A percentile compares a stretch with the other conserved stretches of the same genome.
Conservation (phyloP, 257 asterid genomes). For the Gynochthodes officinalis region DNA sequence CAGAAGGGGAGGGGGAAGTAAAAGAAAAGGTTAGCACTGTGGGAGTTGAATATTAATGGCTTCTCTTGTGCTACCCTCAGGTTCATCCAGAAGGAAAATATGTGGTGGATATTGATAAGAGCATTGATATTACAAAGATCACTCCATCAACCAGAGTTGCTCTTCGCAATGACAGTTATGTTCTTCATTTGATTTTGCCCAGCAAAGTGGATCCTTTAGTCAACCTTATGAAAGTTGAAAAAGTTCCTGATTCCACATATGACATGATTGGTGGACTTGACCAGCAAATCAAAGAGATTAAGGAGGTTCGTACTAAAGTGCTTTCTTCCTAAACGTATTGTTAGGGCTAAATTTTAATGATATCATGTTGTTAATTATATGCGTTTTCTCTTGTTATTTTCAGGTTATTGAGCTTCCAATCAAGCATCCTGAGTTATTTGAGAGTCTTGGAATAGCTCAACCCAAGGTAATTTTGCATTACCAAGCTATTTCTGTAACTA, state of each 20-base stretch:
- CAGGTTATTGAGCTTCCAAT: constrained; percentile 77
- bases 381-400: neutral
- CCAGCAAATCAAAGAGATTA: constrained; percentile 94
- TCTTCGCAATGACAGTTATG: constrained; percentile 90
- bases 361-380: neutral
- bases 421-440: constrained; percentile 71
- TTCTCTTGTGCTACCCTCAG: constrained; percentile 29
- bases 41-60: neutral
- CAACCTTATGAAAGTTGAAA: constrained; percentile 97
- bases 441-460: constrained; percentile 79
- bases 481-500: constrained; percentile 3
- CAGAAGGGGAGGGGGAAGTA: neutral
- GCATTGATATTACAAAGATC: constrained; percentile 83
- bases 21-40: neutral
- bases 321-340: neutral
- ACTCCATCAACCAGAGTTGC: constrained; percentile 97
- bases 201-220: constrained; percentile 94
- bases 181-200: constrained; percentile 85
- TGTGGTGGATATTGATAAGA: constrained; percentile 86
- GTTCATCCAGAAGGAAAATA: constrained; percentile 94
- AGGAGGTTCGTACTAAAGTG: constrained; percentile 55
- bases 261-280: constrained; percentile 99
- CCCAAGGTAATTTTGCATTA: constrained; percentile 53
- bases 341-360: neutral
- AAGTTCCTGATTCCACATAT: constrained; percentile 95